Conservation (phyloP, 495 filamentous ascomycete species). For the Lentithecium fluviatile region DNA sequence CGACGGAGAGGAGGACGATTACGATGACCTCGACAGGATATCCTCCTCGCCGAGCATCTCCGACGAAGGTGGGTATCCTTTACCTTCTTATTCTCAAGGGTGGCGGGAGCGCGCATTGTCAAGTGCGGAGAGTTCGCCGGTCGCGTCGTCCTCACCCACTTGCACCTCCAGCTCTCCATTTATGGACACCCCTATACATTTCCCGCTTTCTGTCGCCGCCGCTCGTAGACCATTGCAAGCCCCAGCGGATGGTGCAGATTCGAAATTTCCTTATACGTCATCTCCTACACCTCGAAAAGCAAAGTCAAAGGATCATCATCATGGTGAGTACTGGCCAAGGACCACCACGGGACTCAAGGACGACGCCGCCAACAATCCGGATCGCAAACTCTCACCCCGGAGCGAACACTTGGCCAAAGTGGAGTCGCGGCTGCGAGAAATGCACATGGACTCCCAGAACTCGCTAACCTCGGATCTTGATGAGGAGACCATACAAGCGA, state of each 20-base stretch:
- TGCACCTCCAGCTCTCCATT: slow-evolving; percentile 46
- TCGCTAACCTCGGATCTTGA: slow-evolving; percentile 35
- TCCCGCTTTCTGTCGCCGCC: slow-evolving; percentile 31
- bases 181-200: slow-evolving; percentile 40
- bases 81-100: slow-evolving; percentile 24
- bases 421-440: slow-evolving; percentile 20
- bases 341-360: neutral
- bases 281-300: slow-evolving; percentile 47
- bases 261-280: slow-evolving; percentile 56
- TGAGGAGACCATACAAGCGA: slow-evolving; percentile 39
- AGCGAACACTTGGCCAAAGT: slow-evolving; percentile 7
- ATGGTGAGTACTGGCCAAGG: slow-evolving; percentile 54
- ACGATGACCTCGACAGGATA: slow-evolving; percentile 94
- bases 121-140: slow-evolving; percentile 27
- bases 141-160: neutral
- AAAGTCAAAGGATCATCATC: slow-evolving; percentile 53
- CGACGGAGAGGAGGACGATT: slow-evolving; percentile 62
- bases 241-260: slow-evolving; percentile 37
- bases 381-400: slow-evolving; percentile 8
- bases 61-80: slow-evolving; percentile 85
- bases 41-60: slow-evolving; percentile 97
- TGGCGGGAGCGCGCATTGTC: slow-evolving; percentile 40
- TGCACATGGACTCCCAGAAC: slow-evolving; percentile 21
- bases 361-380: neutral
- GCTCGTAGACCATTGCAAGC: slow-evolving; percentile 18